Evolutionary conservation across 163 green algal species (phyloP).

Genomic region (Scenedesmus sp.): DNA sequence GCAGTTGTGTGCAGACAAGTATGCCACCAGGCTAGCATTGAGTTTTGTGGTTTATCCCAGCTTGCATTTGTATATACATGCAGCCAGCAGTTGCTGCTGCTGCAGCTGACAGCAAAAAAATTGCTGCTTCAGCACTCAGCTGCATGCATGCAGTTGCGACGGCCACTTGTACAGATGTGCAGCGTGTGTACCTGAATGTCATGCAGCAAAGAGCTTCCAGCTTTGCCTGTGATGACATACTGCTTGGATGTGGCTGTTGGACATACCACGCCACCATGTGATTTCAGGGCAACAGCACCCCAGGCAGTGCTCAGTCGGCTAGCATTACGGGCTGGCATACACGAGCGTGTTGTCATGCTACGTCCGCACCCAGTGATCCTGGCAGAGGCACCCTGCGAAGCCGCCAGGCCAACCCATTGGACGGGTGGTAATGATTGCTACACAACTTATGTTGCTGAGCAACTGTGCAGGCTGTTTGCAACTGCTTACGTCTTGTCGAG

Average conservation of each 20-base stretch:
- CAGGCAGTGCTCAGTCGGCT: background rate
- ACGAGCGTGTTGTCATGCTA: background rate
- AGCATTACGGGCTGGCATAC: conserved; percentile 15
- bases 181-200: background rate
- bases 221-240: background rate
- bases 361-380: background rate
- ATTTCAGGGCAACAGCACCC: background rate
- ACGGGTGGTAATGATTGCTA: background rate
- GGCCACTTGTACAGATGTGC: background rate
- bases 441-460: too few relatives aligned
- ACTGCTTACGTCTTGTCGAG: background rate
- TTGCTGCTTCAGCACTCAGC: background rate
- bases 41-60: background rate
- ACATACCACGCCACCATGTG: background rate
- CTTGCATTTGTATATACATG: background rate
- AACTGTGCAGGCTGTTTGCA: background rate
- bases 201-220: background rate
- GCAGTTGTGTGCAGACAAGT: background rate
- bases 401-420: background rate
- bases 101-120: background rate
- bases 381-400: background rate
- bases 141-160: background rate
- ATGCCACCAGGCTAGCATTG: background rate
- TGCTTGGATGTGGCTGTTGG: background rate
- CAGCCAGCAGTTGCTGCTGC: background rate